Conservation (phyloP, 2,329 filamentous ascomycete species). For the Parastagonospora nodorum region DNA sequence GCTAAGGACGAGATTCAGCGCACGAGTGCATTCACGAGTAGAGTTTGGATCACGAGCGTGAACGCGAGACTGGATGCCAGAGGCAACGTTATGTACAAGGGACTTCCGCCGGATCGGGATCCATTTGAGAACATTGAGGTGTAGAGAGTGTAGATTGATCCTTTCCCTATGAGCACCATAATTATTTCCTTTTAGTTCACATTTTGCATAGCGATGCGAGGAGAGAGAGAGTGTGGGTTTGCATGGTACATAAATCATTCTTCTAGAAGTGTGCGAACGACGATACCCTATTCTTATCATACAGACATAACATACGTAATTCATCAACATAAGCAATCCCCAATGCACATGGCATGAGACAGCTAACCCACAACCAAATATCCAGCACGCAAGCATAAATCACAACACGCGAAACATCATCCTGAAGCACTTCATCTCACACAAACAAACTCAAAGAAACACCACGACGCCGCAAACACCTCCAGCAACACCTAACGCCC, state of each 20-base stretch:
- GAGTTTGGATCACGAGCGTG: constrained; percentile 92
- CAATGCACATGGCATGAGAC: too few relatives aligned
- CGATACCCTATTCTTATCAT: not conserved
- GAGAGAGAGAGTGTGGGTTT: not conserved
- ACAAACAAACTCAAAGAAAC: too few relatives aligned
- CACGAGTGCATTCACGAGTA: constrained; percentile 73
- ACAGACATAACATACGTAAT: too few relatives aligned
- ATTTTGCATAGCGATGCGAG: constrained; percentile 3
- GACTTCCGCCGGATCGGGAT: constrained; percentile 78
- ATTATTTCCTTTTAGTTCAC: not conserved
- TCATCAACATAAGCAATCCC: too few relatives aligned
- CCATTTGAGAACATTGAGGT: constrained; percentile 48
- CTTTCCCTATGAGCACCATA: not conserved
- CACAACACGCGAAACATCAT: too few relatives aligned
- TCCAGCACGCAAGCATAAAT: too few relatives aligned
- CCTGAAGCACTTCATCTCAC: too few relatives aligned
- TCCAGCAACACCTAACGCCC: too few relatives aligned
- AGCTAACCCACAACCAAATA: too few relatives aligned
- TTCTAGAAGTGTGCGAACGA: not conserved
- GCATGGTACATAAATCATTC: not conserved
- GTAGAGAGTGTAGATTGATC: constrained; percentile 9
- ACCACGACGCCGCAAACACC: too few relatives aligned
- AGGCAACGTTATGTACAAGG: constrained; percentile 79
- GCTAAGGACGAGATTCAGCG: constrained; percentile 87
- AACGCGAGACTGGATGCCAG: constrained; percentile 86